Evolutionary conservation across 139 green algal species (phyloP), one percentile per base, ranked within the genome.

Genomic region (Micromonas commoda): DNA sequence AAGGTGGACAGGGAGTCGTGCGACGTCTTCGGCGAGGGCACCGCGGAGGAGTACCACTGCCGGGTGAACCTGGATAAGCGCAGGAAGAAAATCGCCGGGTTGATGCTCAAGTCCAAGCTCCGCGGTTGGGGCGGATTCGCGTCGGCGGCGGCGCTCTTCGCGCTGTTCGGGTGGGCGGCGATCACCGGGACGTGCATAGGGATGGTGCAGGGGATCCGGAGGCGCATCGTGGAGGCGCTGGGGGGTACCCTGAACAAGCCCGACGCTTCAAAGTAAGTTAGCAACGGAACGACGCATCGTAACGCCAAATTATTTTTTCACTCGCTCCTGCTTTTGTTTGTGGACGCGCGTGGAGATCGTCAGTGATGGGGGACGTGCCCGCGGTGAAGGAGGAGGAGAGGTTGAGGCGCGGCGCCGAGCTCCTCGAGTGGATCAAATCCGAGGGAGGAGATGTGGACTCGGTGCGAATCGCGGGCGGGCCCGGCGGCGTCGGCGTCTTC

Each of bases 1-100:
- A 33, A 75, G 23, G 37, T 35, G 38, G 21, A 63, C n/a, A n/a
- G n/a, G n/a, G n/a, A n/a, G n/a, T n/a, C n/a, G 37, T 75, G 68
- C 33, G 68, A 64, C 1, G 29, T 64, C 1, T 54, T 63, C 37
- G 52, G 6, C 20, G 68, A 75, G 19, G 68, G 29, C 34, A 13
- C 68, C 2, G 34, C 52, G 20, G 3, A 4, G 23, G 4, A 23
- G 2, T 34, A 37, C 26, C n/a, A 38, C 24, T 75, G 68, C 68
- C 60, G 53, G 23, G 38, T n/a, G 37, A 24, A 32, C 9, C 2
- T 75, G 1, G 37, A 60, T 3, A 63, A 63, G 5, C 34, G 68
- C 26, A 2, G 68, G 53, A 35, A 26, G 1, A 16, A 32, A 19
- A 75, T 75, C 68, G 68, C 23, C 19, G 20, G 52, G 2, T 20